phyloP scores from a whole-genome alignment of 495 filamentous ascomycete species.

The Aspergillus homomorphus region DNA sequence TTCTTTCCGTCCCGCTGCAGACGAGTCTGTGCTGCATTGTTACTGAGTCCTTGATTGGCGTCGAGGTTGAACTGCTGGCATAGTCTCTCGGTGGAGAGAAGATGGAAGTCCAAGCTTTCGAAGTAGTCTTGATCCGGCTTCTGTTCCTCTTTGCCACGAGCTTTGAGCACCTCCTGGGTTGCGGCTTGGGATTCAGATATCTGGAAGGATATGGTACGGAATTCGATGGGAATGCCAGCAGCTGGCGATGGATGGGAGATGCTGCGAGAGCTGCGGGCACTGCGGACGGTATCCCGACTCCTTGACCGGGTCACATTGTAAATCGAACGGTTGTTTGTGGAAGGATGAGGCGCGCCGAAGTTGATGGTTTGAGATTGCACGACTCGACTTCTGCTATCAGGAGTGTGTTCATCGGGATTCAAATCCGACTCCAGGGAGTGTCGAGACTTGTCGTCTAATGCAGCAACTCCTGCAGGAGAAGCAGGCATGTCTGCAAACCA shows the following conservation, averaged over 20 bases:
- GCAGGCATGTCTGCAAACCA: too few relatives aligned
- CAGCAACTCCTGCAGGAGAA: too few relatives aligned
- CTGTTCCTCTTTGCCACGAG: conserved; percentile 24
- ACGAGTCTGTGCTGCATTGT: conserved; percentile 34
- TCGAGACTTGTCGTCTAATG: too few relatives aligned
- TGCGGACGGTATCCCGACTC: conserved; percentile 21
- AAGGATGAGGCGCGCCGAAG: neutral
- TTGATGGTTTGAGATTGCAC: neutral
- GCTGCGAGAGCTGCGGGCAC: conserved; percentile 13
- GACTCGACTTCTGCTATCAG: neutral
- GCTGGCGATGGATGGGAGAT: conserved; percentile 9
- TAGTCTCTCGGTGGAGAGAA: conserved; percentile 25
- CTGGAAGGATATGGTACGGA: conserved; percentile 46
- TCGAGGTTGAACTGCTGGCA: conserved; percentile 36
- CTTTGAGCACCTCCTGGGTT: conserved; percentile 21
- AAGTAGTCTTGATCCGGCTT: conserved; percentile 40
- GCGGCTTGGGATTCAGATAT: conserved; percentile 40
- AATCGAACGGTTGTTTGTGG: neutral
- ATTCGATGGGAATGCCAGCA: conserved; percentile 40
- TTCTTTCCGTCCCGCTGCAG: conserved; percentile 60
- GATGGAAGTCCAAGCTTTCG: conserved; percentile 39
- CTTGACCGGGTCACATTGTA: conserved; percentile 4
- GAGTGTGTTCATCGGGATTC: neutral
- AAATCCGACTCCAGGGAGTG: neutral
- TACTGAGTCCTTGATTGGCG: conserved; percentile 27